Conservation (phyloP, 1,284 basidiomycete genomes). For the Neolentinus lepideus region DNA sequence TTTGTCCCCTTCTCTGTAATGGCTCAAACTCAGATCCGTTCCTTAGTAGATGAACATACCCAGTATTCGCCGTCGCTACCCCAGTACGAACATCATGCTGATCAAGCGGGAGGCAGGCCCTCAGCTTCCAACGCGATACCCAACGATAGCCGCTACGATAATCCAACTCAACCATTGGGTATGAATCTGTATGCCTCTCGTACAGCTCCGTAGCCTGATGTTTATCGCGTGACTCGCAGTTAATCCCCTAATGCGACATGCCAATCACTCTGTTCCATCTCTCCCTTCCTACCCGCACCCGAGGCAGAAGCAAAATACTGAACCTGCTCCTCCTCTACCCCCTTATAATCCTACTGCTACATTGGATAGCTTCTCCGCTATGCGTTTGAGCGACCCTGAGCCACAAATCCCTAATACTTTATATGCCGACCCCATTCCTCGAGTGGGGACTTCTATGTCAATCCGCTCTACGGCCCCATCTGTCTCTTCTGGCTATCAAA, state of each 20-base stretch:
- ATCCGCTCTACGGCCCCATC: conserved; percentile 28
- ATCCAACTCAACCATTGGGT: background rate
- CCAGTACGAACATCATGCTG: background rate
- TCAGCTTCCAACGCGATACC: background rate
- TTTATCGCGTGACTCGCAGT: background rate
- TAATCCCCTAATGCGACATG: conserved; percentile 23
- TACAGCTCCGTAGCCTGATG: background rate
- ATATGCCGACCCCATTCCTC: conserved; percentile 32
- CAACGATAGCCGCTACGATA: background rate
- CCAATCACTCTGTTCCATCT: conserved; percentile 33
- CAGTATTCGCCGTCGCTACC: background rate
- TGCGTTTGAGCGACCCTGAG: conserved; percentile 37
- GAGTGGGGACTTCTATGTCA: conserved; percentile 48
- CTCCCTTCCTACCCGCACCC: conserved; percentile 28
- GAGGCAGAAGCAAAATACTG: conserved; percentile 22
- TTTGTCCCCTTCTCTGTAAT: background rate
- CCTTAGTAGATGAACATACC: background rate
- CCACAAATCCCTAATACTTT: conserved; percentile 10
- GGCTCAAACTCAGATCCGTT: background rate
- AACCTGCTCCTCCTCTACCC: conserved; percentile 23
- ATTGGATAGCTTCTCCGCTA: conserved; percentile 39
- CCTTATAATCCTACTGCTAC: conserved; percentile 35
- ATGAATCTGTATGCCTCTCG: background rate
- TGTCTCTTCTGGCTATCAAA: conserved; percentile 13
- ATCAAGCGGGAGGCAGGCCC: background rate